Conservation (phyloP, 2,329 filamentous ascomycete genomes). For the Exophiala sp. region DNA sequence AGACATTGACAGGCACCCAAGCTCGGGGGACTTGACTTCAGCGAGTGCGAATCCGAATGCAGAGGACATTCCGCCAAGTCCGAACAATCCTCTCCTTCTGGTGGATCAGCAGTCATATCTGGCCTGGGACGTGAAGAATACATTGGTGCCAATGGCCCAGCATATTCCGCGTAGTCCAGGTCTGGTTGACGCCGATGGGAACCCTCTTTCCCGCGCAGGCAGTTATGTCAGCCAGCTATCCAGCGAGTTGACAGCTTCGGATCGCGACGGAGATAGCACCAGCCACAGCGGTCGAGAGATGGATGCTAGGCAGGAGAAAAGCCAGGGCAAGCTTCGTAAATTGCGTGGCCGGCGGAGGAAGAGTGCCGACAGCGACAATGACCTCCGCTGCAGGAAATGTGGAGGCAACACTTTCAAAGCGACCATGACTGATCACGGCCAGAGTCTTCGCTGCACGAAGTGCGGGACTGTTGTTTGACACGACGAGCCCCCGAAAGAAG, state of each 20-base stretch:
- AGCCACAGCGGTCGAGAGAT: slow-evolving; percentile 7
- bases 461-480: slow-evolving; percentile 23
- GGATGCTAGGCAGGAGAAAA: slow-evolving; percentile 9
- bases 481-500: no score
- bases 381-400: slow-evolving; percentile 26
- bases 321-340: slow-evolving; percentile 3
- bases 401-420: slow-evolving; percentile 25
- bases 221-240: slow-evolving; percentile 27
- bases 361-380: slow-evolving; percentile 17
- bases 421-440: slow-evolving; percentile 17
- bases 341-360: slow-evolving; percentile 9
- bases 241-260: slow-evolving; percentile 23
- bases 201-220: slow-evolving; percentile 20
- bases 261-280: slow-evolving; percentile 14
- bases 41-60: slow-evolving; percentile 12
- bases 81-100: slow-evolving; percentile 22
- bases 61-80: slow-evolving; percentile 9
- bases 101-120: slow-evolving; percentile 24
- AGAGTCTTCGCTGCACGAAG: slow-evolving; percentile 25
- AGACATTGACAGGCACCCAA: slow-evolving; percentile 5
- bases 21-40: not conserved
- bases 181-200: slow-evolving; percentile 14
- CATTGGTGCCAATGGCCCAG: slow-evolving; percentile 25
- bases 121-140: slow-evolving; percentile 24
- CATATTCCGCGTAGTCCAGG: slow-evolving; percentile 24